phyloP scores from a whole-genome alignment of 2,329 filamentous ascomycete species.

The Sclerotiophoma versabilis region DNA sequence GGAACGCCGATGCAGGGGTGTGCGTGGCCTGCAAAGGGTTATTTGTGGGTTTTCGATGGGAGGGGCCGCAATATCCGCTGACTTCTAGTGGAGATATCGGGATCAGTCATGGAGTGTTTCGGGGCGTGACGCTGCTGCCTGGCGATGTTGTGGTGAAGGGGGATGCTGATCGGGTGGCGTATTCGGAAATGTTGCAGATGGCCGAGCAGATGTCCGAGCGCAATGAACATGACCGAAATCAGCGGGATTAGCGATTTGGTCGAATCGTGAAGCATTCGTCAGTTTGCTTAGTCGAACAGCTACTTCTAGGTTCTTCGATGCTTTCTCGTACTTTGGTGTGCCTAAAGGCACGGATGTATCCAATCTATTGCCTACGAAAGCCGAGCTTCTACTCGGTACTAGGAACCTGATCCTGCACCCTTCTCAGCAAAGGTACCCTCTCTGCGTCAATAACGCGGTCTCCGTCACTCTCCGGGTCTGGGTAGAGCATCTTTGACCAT shows the following conservation, averaged over 20 bases:
- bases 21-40: constrained; percentile 4
- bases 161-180: not conserved
- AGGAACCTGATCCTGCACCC: constrained; percentile 54
- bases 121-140: constrained; percentile 5
- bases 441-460: constrained; percentile 50
- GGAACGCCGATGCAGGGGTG: constrained; percentile 16
- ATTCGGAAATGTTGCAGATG: constrained; percentile 8
- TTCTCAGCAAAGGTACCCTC: constrained; percentile 54
- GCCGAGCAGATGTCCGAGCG: constrained; percentile 5
- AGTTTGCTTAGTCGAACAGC: not conserved
- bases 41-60: constrained; percentile 1
- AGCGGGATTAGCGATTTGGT: not conserved
- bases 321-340: not conserved
- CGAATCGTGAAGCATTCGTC: not conserved
- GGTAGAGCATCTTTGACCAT: constrained; percentile 56
- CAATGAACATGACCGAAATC: not conserved
- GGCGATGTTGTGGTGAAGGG: not conserved
- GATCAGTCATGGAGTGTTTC: not conserved
- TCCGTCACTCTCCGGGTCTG: constrained; percentile 43
- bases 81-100: constrained; percentile 2
- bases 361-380: constrained; percentile 6
- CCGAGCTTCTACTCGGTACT: constrained; percentile 26
- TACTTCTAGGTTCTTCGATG: not conserved
- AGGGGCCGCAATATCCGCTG: constrained; percentile 12
- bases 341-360: not conserved